Base-by-base conservation (phyloP, 768 basidiomycete genomes). In the Pisolithus sp. region DNA sequence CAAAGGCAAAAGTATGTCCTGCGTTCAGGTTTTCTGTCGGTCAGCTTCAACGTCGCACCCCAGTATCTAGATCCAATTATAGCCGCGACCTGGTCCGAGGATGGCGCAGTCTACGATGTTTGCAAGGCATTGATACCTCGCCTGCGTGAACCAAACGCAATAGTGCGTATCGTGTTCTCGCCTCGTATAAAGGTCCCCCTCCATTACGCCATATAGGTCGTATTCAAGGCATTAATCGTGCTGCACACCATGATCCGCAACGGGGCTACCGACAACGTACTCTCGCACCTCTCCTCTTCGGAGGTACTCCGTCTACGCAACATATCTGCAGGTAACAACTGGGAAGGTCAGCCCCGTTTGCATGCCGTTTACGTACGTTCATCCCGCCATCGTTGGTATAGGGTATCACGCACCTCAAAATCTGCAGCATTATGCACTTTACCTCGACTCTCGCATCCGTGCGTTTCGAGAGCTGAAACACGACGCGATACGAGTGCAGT, bases 51-150 rank as follows among this genome's bases (percentile, higher is more conserved):
- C 49, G 20, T 7, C 41, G 34, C 39, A 31, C 44, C 21, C 13
- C 65, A 97, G 93, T 99, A 98, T 73, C 78, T 99, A 54, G 94
- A 98, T 74, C 85, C 90, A 21, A 93, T 99, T 68, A 86, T 99
- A 58, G 86, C 92, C 49, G 92, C 93, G 28, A 97, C 95, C n/a
- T 97, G 91, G 82, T 86, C 87, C 17, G 89, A 95, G 53, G 95
- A 97, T 62, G 93, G 94, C 24, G 83, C 92, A 41, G 78, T 98
- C 7, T 83, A 87, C 59, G 95, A 98, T 68, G 90, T 98, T 57
- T 91, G 91, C 74, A 89, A 85, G 64, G 87, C 93, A 10, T 77
- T 99, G 37, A 75, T 86, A 2, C 82, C 87, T 17, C 79, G 91
- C 41, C 79, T 99, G 54, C 79, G 89, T 21, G 96, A 99, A 66